Base-by-base conservation (phyloP, 495 filamentous ascomycete genomes). In the Penicillium cataractarum region DNA sequence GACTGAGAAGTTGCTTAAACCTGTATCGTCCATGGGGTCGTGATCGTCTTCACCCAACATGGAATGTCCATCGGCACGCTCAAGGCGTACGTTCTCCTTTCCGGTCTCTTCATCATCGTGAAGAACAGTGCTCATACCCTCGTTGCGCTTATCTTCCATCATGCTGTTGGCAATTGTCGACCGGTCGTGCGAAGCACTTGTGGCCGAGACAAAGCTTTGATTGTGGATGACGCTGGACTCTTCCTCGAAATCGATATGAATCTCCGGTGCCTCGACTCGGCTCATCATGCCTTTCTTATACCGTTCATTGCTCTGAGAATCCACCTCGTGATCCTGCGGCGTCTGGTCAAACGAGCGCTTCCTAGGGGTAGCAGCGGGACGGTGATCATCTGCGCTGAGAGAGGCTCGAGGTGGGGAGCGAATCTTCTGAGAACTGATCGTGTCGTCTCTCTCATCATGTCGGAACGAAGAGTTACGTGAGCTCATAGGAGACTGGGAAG, bases 1-100 rank as follows among this genome's bases (percentile, higher is more conserved):
- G 0, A 91, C 90, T 4, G 93, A 97, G 75, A 96, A 97, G 15
- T 82, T 84, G 75, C 91, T 96, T 68, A 95, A 90, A 42, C 88
- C 89, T 21, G 90, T 94, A 65, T 96, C 92, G 67, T 96, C 91
- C 61, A 87, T 81, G 21, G 67, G 62, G 48, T 78, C 78, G 22
- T 80, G 68, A 40, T 71, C 66, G 7, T 73, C 66, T 52, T 72
- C 73, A 54, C 64, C 67, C 26, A 63, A 63, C 63, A 70, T 72
- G 56, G 57, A 64, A 48, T 70, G 58, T 15, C 70, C 55, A 31
- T 66, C 57, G 13, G 62, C 56, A 53, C 71, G 65, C 2, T 68
- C 59, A 13, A 63, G 60, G 21, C 44, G 48, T 37, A 66, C 54
- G 22, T 75, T 71, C 22, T 71, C 65, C 53, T 73, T 65, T 6